Evolutionary conservation across 306 rosid species (phyloP), one percentile per base, ranked within the genome.

Genomic region (Myrica gale): DNA sequence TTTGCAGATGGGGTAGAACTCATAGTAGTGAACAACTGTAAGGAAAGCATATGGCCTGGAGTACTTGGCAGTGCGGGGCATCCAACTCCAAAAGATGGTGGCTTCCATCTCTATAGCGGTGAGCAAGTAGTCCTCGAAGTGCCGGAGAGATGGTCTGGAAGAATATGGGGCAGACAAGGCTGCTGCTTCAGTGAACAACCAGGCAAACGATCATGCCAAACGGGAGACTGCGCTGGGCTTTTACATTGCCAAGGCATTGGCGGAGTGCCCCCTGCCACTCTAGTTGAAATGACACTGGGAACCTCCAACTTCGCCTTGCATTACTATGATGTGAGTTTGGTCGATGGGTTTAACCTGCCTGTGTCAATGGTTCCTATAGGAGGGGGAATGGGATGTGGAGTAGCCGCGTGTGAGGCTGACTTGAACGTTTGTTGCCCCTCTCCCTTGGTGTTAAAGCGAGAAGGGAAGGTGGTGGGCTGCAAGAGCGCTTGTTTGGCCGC

Each of bases 121-220:
- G 78, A 89, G 65, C 81, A 91, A 45, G 68, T 44, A 15, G 76
- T 74, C 37, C 42, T 90, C 5, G 74, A 86, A 63, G 53, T 89
- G 39, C 92, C 93, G 0, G 39, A 84, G 8, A 71, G 72, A 6
- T 91, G 98, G 98, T 87, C 97, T 1, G 97, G 96, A 10, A 82
- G 96, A 83, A 79, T 90, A 0, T 90, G 92, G 95, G 93, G 91
- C 0, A 86, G 96, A 85, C 89, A 88, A 76, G 98, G 93, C 12
- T 90, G 93, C 42, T 74, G n/a, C 68, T 93, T 90, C 20, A 69
- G 86, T 11, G 13, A 51, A 37, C 9, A 41, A 71, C 85, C 91
- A 0, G 89, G 87, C 1, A 80, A 51, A 66, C 93, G 96, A 1
- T 67, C 53, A 0, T 92, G 97, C 74, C 82, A 85, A 69, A 90